These are phyloP conservation scores for Populus pruinosa DNA, from an alignment of 345 rosid species.

Conservation along the genomic window DNA sequence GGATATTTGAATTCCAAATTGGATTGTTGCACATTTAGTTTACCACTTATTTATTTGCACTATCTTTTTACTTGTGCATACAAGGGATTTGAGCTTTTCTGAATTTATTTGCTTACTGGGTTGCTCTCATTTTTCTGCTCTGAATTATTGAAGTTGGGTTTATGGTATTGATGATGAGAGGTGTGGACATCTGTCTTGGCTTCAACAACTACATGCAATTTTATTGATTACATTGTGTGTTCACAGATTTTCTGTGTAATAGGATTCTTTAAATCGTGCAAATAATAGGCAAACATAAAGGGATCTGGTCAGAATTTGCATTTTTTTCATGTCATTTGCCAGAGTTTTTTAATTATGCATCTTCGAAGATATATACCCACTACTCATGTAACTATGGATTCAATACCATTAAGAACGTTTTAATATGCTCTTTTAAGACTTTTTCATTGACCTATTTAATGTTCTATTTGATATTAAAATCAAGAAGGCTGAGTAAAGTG, in stretches of 20 bases:
- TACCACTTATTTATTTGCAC: background rate
- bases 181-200: background rate
- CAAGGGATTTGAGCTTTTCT: background rate
- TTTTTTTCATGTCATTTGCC: background rate
- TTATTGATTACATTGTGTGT: background rate
- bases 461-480: background rate
- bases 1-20: slow-evolving; percentile 1
- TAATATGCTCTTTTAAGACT: background rate
- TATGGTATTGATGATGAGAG: background rate
- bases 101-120: background rate
- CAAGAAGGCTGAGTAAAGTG: background rate
- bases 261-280: background rate
- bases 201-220: background rate
- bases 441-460: background rate
- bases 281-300: background rate
- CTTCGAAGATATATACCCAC: background rate
- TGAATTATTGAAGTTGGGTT: background rate
- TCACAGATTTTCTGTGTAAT: background rate
- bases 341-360: background rate
- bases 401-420: background rate
- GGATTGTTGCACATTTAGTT: background rate
- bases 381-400: background rate
- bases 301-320: background rate
- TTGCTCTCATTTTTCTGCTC: background rate
- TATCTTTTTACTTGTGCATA: background rate